phyloP scores from a whole-genome alignment of 1,139 yeast species.

The Wickerhamiella infanticola region DNA sequence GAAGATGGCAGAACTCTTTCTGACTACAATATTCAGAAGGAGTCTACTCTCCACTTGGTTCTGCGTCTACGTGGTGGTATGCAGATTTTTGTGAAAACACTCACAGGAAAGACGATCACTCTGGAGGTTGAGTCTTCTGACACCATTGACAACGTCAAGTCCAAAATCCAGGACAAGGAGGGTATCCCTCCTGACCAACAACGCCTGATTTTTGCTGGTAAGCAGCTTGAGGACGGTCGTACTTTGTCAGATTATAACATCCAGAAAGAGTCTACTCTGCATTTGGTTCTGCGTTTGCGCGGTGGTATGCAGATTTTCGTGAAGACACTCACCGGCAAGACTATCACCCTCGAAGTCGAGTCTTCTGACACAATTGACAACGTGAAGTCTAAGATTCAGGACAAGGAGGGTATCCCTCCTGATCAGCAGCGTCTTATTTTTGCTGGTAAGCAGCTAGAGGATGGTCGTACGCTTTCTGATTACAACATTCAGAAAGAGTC shows the following conservation, averaged over 20 bases:
- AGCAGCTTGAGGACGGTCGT: conserved; percentile 75
- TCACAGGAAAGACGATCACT: conserved; percentile 70
- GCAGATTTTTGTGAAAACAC: conserved; percentile 67
- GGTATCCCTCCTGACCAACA: conserved; percentile 84
- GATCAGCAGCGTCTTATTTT: conserved; percentile 79
- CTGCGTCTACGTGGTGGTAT: conserved; percentile 53
- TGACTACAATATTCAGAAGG: conserved; percentile 67
- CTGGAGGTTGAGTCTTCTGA: conserved; percentile 79
- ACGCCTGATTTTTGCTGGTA: conserved; percentile 74
- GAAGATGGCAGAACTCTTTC: conserved; percentile 75
- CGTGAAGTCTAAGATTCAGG: conserved; percentile 79
- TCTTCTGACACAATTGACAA: conserved; percentile 83
- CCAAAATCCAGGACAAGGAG: conserved; percentile 75
- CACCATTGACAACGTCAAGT: conserved; percentile 71
- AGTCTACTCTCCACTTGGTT: conserved; percentile 58
- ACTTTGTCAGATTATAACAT: conserved; percentile 67
- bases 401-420: conserved; percentile 83
- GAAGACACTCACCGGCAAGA: conserved; percentile 75
- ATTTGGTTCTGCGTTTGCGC: conserved; percentile 59
- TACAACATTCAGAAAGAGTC: conserved; percentile 81
- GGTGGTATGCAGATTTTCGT: conserved; percentile 62
- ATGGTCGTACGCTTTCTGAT: conserved; percentile 74
- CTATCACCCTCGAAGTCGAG: conserved; percentile 83
- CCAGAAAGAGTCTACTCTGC: conserved; percentile 61
- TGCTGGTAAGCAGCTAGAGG: conserved; percentile 83